Conservation (phyloP, 2,329 filamentous ascomycete genomes). For the Penicillium hesseltinei region DNA sequence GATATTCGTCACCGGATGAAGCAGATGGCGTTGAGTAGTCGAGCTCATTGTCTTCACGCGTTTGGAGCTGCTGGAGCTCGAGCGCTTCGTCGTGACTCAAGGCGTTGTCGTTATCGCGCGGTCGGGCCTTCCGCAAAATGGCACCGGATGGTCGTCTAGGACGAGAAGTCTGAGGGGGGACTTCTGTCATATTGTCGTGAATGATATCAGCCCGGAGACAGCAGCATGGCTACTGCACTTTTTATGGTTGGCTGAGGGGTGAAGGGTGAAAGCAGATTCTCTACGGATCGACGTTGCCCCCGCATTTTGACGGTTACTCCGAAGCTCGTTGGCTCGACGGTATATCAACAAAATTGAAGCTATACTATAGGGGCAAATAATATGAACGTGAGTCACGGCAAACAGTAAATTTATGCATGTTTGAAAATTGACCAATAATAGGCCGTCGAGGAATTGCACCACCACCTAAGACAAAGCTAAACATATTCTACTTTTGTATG, state of each 20-base stretch:
- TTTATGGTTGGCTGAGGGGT: not conserved
- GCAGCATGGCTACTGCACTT: not conserved
- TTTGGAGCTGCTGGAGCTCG: conserved; percentile 35
- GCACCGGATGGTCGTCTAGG: conserved; percentile 4
- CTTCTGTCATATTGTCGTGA: not conserved
- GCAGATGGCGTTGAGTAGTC: conserved; percentile 28
- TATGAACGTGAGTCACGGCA: not conserved
- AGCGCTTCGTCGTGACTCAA: conserved; percentile 18
- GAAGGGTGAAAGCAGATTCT: not conserved
- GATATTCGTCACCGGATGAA: conserved; percentile 36
- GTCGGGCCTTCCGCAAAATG: conserved; percentile 6
- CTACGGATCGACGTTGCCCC: not conserved
- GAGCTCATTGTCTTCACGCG: conserved; percentile 26
- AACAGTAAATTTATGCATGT: not conserved
- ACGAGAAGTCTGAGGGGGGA: not conserved
- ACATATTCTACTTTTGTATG: not conserved
- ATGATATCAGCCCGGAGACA: not conserved
- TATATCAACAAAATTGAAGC: not conserved
- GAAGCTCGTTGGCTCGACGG: not conserved
- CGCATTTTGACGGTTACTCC: not conserved
- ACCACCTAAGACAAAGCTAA: not conserved
- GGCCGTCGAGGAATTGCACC: not conserved
- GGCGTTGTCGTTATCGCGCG: not conserved
- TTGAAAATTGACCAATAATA: not conserved
- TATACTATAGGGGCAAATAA: not conserved